phyloP scores from a whole-genome alignment of 2,329 filamentous ascomycete species.

The Drechslerella coelobrocha region DNA sequence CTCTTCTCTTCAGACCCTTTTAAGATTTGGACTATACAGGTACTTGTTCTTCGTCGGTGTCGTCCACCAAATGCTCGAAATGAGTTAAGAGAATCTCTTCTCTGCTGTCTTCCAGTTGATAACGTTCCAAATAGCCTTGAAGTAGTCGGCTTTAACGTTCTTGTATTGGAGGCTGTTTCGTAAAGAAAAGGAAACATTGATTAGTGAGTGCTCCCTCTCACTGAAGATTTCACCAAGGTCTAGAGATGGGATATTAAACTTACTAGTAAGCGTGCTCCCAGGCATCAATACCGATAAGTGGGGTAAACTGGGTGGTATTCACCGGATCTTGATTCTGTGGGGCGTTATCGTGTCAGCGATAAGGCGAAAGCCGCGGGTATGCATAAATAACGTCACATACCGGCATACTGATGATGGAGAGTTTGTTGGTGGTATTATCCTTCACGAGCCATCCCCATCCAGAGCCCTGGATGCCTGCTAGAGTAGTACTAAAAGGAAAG shows the following conservation, averaged over 20 bases:
- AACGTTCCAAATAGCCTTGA: conserved; percentile 90
- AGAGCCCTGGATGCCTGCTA: conserved; percentile 68
- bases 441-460: conserved; percentile 68
- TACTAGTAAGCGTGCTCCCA: conserved; percentile 96
- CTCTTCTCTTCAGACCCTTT: not conserved
- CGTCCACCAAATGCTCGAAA: not conserved
- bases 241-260: conserved; percentile 55
- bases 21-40: not conserved
- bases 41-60: not conserved
- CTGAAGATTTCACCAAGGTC: conserved; percentile 50
- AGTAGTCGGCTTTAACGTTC: conserved; percentile 97
- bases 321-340: conserved; percentile 82
- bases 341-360: not conserved
- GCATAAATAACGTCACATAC: conserved; percentile 57
- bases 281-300: conserved; percentile 86
- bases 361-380: not conserved
- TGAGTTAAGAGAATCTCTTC: conserved; percentile 43
- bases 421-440: conserved; percentile 64
- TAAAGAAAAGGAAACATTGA: not conserved
- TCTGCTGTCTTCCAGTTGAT: conserved; percentile 91
- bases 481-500: conserved; percentile 58
- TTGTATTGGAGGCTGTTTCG: conserved; percentile 78
- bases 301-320: conserved; percentile 74
- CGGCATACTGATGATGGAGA: conserved; percentile 73
- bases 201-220: not conserved